Percentiles rank a stretch among this genome's conserved stretches.
These are phyloP conservation scores for Myxozyma neglecta DNA, from an alignment of 805 yeast genomes.

Conservation along the genomic window DNA sequence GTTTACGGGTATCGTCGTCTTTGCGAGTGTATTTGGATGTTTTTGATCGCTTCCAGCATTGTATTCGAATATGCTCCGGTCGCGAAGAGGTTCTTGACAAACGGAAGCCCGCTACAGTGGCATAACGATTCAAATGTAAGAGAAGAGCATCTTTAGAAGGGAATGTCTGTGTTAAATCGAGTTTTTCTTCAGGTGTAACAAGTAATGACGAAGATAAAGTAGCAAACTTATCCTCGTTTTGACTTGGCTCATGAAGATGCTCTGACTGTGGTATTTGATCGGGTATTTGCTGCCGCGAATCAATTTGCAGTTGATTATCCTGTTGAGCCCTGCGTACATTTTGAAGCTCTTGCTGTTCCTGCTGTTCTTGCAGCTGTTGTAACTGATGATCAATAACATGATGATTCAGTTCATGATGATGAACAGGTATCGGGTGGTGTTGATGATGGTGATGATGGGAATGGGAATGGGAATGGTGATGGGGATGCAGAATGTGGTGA, in stretches of 20 bases:
- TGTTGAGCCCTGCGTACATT: background rate
- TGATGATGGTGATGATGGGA: no score
- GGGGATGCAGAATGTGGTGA: slow-evolving; percentile 7
- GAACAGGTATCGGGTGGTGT: background rate
- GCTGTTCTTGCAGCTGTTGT: slow-evolving; percentile 19
- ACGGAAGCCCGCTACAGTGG: slow-evolving; percentile 21
- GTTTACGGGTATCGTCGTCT: slow-evolving; percentile 13
- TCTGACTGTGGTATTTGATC: background rate
- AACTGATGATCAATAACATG: slow-evolving; percentile 19
- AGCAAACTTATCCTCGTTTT: background rate
- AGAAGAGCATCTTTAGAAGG: slow-evolving; percentile 28
- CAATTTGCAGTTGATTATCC: background rate
- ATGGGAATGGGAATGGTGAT: background rate
- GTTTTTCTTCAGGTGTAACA: slow-evolving; percentile 14
- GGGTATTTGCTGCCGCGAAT: background rate
- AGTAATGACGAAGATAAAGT: background rate
- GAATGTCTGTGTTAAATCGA: slow-evolving; percentile 23
- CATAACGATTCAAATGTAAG: slow-evolving; percentile 23
- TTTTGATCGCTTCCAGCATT: slow-evolving; percentile 30
- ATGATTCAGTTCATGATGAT: slow-evolving; percentile 2
- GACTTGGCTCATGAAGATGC: background rate
- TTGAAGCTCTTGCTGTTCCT: slow-evolving; percentile 3
- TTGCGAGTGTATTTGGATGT: slow-evolving; percentile 27
- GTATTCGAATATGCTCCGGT: slow-evolving; percentile 30
- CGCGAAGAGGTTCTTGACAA: slow-evolving; percentile 29